These are phyloP conservation scores for Syncephalastrum monosporum DNA, from an alignment of 371 early-diverging fungal species.

Conservation along the genomic window DNA sequence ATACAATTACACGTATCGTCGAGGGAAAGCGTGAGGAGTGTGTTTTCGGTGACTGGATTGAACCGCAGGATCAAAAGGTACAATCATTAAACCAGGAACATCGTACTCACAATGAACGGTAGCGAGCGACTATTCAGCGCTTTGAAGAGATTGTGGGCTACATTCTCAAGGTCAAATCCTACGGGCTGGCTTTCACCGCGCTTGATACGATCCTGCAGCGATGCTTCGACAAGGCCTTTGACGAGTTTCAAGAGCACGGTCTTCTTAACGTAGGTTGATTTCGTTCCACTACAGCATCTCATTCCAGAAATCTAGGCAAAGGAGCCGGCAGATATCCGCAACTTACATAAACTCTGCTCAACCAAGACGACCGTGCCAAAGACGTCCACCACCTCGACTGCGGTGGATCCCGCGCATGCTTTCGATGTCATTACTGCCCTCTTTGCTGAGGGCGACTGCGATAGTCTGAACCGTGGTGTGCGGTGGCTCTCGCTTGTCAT, in stretches of 20 bases:
- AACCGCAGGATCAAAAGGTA: conserved; percentile 28
- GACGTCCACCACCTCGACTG: not conserved
- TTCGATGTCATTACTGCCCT: conserved; percentile 34
- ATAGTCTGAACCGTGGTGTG: conserved; percentile 37
- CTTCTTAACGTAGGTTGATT: conserved; percentile 25
- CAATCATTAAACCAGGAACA: not conserved
- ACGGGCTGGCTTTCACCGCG: conserved; percentile 37
- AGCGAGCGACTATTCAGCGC: conserved; percentile 32
- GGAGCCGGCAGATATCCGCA: conserved; percentile 28
- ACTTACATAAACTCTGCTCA: conserved; percentile 34
- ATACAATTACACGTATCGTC: conserved; percentile 32
- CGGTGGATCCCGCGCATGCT: conserved; percentile 21
- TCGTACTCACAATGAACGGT: not conserved
- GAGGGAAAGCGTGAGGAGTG: conserved; percentile 32
- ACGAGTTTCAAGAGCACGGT: conserved; percentile 27
- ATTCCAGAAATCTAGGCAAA: conserved; percentile 19
- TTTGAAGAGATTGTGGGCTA: conserved; percentile 41
- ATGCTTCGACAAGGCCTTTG: conserved; percentile 40
- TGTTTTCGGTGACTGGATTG: conserved; percentile 24
- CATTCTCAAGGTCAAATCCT: conserved; percentile 41
- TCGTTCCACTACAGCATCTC: not conserved
- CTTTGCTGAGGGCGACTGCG: conserved; percentile 27
- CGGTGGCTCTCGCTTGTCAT: conserved; percentile 43
- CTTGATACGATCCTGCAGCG: conserved; percentile 39
- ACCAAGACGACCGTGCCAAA: conserved; percentile 9